Evolutionary conservation across 768 basidiomycete species (phyloP), one percentile per base, ranked within the genome.

Genomic region (Trametopsis cervina): DNA sequence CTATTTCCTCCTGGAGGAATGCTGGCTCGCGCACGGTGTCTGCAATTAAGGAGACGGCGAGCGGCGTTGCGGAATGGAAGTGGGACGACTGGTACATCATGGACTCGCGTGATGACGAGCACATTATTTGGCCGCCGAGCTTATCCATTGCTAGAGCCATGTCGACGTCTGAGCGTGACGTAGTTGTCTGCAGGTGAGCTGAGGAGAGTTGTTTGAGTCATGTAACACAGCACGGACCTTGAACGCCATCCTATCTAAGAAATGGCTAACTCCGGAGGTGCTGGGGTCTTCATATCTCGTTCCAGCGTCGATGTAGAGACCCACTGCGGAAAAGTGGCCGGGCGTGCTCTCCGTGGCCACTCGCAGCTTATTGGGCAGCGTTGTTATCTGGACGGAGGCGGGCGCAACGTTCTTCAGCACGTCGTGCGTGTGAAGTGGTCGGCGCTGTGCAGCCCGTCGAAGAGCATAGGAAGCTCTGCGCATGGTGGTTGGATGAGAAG

Each of bases 1-100:
- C 80, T 37, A 99, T 69, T 66, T 98, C 96, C 45, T 89, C 87
- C 0, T 71, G 66, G 17, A 77, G 64, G 63, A 96, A 82, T 1
- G 80, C 68, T 9, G 96, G 80, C 60, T 90, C 80, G 47, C 85
- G 73, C 42, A 89, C 83, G 13, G 94, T 95, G 65, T 97, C 94
- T 26, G 94, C 80, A 51, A 99, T 89, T 53, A 98, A 78, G 22
- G 86, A 85, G 42, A 99, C 63, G 10, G 92, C 91, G 5, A 81
- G 73, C 1, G 88, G 81, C 2, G 93, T 89, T 35, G 81, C 81
- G 52, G 81, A 72, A 55, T 91, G 82, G 60, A 93, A 94, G 63
- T 95, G 87, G 33, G 92, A 90, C 10, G 95, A 95, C 67, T 98
- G 96, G 63, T 98, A 99, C 87, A 96, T 90, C 61, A 97, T 92